Evolutionary conservation across 495 filamentous ascomycete genomes (phyloP), one percentile per base, ranked within the genome.

Genomic region (Penicillium cinerascens): DNA sequence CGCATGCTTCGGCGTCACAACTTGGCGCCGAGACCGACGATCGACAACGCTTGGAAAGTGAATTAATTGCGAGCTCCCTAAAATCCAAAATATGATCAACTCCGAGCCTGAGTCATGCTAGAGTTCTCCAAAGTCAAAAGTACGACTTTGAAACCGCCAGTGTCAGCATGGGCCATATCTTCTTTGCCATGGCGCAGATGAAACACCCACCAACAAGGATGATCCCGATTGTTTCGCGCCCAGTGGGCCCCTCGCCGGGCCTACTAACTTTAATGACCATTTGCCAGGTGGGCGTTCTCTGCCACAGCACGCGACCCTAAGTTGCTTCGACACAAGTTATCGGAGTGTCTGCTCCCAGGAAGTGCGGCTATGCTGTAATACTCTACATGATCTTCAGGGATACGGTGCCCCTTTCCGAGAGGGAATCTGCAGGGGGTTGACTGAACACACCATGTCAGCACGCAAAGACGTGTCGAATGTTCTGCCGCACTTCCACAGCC

Each of bases 401-500:
- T n/a, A n/a, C n/a, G n/a, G 22, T 23, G 22, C 22, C 22, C 22
- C 22, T 23, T 23, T 23, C 22, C 2, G 9, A 13, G 37, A 2
- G 16, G n/a, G n/a, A 16, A 26, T 41, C 9, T 7, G 16, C 5
- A 25, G 23, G 17, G 26, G 25, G 13, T 33, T 33, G 47, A 49
- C 37, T 15, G 25, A 38, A 42, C 47, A 42, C 42, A 29, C 5
- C 11, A 9, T 21, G 18, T 13, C 23, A 20, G 15, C 47, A 21
- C 3, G n/a, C 13, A 18, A 39, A 17, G 41, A 18, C 45, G 29
- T n/a, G 29, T 52, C 42, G 53, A 57, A 62, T 54, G 43, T 65
- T 65, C 62, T 50, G 44, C 37, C 50, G 42, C 42, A 26, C 46
- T 60, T 66, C 56, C 42, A 63, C 44, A 26, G 46, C 51, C 42